Percentiles rank a stretch among this genome's conserved stretches.
Conservation (phyloP, 2,329 filamentous ascomycete species). For the Fusarium tjaetaba region DNA sequence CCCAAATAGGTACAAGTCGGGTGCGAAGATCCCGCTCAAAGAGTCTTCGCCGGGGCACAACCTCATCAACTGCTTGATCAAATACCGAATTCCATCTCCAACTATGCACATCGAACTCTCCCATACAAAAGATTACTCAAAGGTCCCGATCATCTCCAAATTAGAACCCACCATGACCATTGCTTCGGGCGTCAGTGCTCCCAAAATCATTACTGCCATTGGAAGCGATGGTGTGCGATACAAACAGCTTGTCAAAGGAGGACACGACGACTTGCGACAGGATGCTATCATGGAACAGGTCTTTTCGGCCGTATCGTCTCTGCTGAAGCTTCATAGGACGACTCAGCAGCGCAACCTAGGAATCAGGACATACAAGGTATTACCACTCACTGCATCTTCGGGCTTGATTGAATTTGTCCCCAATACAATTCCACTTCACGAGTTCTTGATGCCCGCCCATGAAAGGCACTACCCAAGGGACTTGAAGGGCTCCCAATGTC, state of each 20-base stretch:
- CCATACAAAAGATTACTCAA: conserved; percentile 77
- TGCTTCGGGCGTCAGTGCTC: conserved; percentile 88
- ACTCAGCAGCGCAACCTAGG: conserved; percentile 89
- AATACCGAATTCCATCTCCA: conserved; percentile 81
- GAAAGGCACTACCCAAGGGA: conserved; percentile 87
- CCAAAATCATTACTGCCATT: conserved; percentile 88
- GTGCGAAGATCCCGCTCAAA: conserved; percentile 70
- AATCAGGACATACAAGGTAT: conserved; percentile 96
- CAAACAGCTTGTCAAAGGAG: conserved; percentile 94
- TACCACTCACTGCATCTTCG: conserved; percentile 84
- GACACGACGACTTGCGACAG: conserved; percentile 94
- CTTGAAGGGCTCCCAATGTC: conserved; percentile 77
- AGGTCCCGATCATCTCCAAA: conserved; percentile 76
- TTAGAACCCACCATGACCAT: conserved; percentile 83
- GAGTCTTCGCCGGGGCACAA: conserved; percentile 71
- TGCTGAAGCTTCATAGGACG: conserved; percentile 84
- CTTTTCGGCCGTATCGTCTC: conserved; percentile 92
- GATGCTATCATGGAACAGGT: conserved; percentile 99
- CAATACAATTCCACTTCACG: conserved; percentile 90
- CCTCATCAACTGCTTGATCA: conserved; percentile 70
- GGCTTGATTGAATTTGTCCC: conserved; percentile 98
- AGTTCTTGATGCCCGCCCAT: conserved; percentile 92
- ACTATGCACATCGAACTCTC: conserved; percentile 87
- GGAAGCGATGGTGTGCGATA: conserved; percentile 82
- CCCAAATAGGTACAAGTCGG: conserved; percentile 72